Base-by-base conservation (phyloP, 352 stramenopile species). In the Phytophthora pini region DNA sequence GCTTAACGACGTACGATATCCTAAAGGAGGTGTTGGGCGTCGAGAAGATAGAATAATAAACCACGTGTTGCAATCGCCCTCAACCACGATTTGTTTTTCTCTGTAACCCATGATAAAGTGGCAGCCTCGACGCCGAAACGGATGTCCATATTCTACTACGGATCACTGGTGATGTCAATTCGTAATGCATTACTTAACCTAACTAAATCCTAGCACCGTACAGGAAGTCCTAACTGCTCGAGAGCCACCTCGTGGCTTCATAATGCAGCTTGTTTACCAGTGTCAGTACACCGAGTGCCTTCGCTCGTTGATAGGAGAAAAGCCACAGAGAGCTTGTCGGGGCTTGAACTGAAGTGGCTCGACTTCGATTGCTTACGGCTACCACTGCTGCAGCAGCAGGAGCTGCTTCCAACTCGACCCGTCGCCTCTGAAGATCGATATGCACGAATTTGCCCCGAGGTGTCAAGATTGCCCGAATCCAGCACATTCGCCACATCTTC, bases 21-120 rank as follows among this genome's bases (percentile, higher is more conserved):
- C 65, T 95, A 27, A 95, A 95, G 64, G 88, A 95, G 47, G 56
- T 93, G n/a, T 71, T 95, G 57, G 86, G 80, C 20, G 80, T 95
- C 51, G 86, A 94, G 64, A 90, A 79, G 79, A 84, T 88, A 84
- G 76, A 83, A 70, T 77, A 73, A 74, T 65, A 61, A 46, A 56
- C 12, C 27, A 10, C n/a, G 26, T 13, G 11, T 22, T 39, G 11
- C 31, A 61, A 34, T 52, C 17, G 17, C 17, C 43, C 20, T 52
- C 41, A 31, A 45, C 11, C 17, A 22, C 29, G 12, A 11, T 17
- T 52, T 36, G 31, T 36, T 36, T 34, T 13, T 36, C 9, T 36
- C 29, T 34, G 17, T 20, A 20, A 20, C 17, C 17, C 17, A 20
- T 20, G 29, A 34, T 34, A 11, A 34, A 34, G 29, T 34, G 24